A percentile compares a stretch with the other conserved stretches of the same genome.
Evolutionary conservation across 768 basidiomycete species (phyloP).

Genomic region (Podaxis sp.): DNA sequence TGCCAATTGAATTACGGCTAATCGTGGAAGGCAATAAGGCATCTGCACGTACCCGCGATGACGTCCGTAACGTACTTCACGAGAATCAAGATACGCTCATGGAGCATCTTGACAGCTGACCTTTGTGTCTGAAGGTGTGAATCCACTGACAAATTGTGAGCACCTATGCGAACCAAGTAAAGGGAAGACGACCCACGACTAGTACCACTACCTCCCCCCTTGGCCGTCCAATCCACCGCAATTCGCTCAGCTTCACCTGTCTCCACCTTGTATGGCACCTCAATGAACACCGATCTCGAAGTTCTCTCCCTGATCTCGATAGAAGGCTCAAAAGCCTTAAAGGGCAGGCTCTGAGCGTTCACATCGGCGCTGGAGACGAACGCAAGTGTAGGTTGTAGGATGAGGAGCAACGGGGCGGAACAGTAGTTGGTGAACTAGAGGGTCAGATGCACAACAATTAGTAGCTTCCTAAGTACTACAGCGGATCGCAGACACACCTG

Average conservation of each 20-base stretch:
- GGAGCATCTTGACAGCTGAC: constrained; percentile 94
- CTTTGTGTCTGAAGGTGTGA: constrained; percentile 88
- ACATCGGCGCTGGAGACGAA: constrained; percentile 42
- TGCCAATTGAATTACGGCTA: not conserved
- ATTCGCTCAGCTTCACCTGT: constrained; percentile 99
- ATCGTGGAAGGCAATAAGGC: not conserved
- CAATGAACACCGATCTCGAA: constrained; percentile 76
- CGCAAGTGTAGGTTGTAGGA: constrained; percentile 56
- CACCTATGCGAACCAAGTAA: not conserved
- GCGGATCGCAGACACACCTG: constrained; percentile 47
- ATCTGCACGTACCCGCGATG: constrained; percentile 53
- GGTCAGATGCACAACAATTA: not conserved
- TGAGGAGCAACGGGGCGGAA: constrained; percentile 84
- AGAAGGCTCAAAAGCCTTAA: constrained; percentile 91
- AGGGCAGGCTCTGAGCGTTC: constrained; percentile 74
- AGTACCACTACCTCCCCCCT: constrained; percentile 77
- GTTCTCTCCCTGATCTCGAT: constrained; percentile 79
- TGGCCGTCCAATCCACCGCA: constrained; percentile 93
- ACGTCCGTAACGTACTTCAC: constrained; percentile 83
- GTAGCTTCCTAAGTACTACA: not conserved
- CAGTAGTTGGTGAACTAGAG: constrained; percentile 77
- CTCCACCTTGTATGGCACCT: constrained; percentile 85
- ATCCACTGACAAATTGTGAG: constrained; percentile 55
- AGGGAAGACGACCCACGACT: constrained; percentile 45
- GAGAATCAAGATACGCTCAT: constrained; percentile 83